Evolutionary conservation across 768 basidiomycete genomes (phyloP), one percentile per base, ranked within the genome.

Genomic region (Auricularia sp.): DNA sequence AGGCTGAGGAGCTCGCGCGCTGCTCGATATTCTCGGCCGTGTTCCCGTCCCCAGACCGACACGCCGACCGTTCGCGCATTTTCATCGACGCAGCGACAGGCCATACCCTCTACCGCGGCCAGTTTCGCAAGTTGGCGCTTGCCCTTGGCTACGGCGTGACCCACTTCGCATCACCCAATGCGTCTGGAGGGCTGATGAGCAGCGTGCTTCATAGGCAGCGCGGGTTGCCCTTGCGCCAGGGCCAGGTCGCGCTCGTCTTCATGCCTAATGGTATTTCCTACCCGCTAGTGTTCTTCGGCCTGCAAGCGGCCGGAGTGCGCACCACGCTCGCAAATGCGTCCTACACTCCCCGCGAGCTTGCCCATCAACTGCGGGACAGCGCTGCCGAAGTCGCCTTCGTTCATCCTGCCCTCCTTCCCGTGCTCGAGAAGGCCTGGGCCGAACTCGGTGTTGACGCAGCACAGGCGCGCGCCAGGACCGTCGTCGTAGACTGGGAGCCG

Each of bases 301-400:
- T 74, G 71, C 77, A 87, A 53, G 87, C 91, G 0, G 87, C 86
- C 0, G 89, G 88, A 3, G 70, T 90, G 16, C 75, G 83, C 54
- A 81, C 83, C 62, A 89, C 91, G 0, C 83, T 90, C 14, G 87
- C 88, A 16, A 94, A 92, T 71, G 84, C 81, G 65, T 79, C 80
- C 0, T 93, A 90, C 70, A 87, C 84, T 3, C 72, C 84, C 3
- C 71, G 75, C 7, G 93, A 95, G 70, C 80, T 94, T 0, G 79
- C 77, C 0, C 84, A 84, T 72, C 93, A 95, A 71, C 86, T 88
- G 65, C 74, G 67, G 12, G 85, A 94, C 70, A 86, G 86, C 62
- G 74, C 80, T 3, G 87, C 93, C 0, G 78, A 79, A 61, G 67
- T 87, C 21, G 72, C 93, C 33, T 83, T 92, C 64, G 79, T 82